A percentile compares a stretch with the other conserved stretches of the same genome.
Evolutionary conservation across 228 moss, liverwort and hornwort species (phyloP).

Genomic region (Sphagnum magellanicum): DNA sequence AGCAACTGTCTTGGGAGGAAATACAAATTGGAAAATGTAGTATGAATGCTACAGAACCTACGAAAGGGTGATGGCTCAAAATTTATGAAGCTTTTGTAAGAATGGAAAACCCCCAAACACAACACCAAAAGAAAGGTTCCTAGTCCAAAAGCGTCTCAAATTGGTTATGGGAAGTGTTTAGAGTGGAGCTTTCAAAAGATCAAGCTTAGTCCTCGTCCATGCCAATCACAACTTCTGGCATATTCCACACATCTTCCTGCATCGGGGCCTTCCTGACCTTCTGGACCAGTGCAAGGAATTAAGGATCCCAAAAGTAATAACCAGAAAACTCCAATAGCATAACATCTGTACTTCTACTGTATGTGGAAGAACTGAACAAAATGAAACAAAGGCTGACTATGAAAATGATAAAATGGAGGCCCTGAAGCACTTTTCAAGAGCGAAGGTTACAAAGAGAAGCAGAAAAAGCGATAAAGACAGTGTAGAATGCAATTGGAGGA

Average conservation of each 20-base stretch:
- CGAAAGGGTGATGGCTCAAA: too few species aligned
- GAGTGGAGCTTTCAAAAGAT: neutral
- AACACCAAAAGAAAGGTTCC: too few species aligned
- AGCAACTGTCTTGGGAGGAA: too few species aligned
- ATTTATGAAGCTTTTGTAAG: too few species aligned
- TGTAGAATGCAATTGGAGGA: neutral
- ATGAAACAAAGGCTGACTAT: neutral
- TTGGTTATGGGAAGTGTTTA: neutral
- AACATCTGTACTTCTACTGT: too few species aligned
- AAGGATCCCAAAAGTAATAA: neutral
- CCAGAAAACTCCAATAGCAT: neutral
- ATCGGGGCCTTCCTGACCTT: constrained; percentile 48
- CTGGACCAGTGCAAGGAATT: constrained; percentile 16
- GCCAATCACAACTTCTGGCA: constrained; percentile 83
- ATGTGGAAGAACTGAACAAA: too few species aligned
- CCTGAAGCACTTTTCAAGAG: neutral
- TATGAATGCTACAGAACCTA: too few species aligned
- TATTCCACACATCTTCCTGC: constrained; percentile 83
- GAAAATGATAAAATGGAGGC: neutral
- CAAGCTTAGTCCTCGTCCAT: constrained; percentile 73
- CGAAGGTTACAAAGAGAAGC: too few species aligned
- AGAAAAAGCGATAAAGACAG: neutral
- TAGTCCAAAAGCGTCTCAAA: too few species aligned
- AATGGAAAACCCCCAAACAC: too few species aligned
- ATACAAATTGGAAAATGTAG: too few species aligned